These are phyloP conservation scores for Linnemannia elongata DNA, from an alignment of 192 early-diverging fungal genomes.

Conservation along the genomic window DNA sequence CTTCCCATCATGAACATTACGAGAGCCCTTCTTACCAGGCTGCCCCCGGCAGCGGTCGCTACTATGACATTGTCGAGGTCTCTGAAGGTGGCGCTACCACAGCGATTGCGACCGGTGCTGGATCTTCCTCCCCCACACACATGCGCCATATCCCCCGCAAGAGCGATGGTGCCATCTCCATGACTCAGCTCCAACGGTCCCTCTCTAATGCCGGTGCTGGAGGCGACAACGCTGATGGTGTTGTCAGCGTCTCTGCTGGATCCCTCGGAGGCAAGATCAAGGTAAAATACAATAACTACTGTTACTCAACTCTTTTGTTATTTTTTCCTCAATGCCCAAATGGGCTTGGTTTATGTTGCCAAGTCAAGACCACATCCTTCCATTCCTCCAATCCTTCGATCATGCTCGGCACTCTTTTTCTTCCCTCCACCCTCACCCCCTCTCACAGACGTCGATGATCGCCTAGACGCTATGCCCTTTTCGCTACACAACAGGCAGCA, in stretches of 20 bases:
- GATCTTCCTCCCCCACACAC: slow-evolving; percentile 24
- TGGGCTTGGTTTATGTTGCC: background rate
- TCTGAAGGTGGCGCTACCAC: slow-evolving; percentile 14
- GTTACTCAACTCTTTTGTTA: background rate
- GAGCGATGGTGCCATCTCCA: slow-evolving; percentile 17
- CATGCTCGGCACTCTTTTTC: background rate
- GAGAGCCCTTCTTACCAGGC: slow-evolving; percentile 22
- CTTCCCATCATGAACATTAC: slow-evolving; percentile 41
- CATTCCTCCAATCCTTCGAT: background rate
- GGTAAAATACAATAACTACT: slow-evolving; percentile 12
- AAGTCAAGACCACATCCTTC: background rate
- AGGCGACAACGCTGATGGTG: slow-evolving; percentile 22
- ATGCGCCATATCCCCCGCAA: slow-evolving; percentile 28
- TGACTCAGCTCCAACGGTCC: slow-evolving; percentile 28
- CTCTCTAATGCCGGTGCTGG: slow-evolving; percentile 4
- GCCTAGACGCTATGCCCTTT: background rate
- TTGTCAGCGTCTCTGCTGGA: slow-evolving; percentile 30
- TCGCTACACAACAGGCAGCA: background rate
- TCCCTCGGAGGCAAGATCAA: slow-evolving; percentile 47
- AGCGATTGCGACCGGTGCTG: slow-evolving; percentile 23
- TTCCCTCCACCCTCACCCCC: background rate
- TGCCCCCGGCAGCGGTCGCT: slow-evolving; percentile 4
- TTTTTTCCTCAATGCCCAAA: background rate
- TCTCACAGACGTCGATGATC: slow-evolving; percentile 1
- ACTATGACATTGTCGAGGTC: slow-evolving; percentile 34